These are phyloP conservation scores for Huntiella abstrusa DNA, from an alignment of 2,329 filamentous ascomycete species.

Conservation along the genomic window DNA sequence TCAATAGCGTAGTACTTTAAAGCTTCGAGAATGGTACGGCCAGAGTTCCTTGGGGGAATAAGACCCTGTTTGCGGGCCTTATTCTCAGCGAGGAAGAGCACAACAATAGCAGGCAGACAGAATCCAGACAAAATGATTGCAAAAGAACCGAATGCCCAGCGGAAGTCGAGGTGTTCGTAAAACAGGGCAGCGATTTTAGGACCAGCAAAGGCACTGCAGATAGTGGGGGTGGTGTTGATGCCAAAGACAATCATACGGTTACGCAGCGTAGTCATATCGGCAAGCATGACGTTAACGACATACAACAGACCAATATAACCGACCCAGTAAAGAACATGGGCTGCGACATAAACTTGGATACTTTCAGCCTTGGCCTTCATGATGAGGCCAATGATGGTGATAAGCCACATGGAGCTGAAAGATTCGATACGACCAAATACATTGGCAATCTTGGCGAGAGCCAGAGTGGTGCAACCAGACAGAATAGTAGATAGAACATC, in stretches of 20 bases:
- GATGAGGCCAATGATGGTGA: slow-evolving; percentile 34
- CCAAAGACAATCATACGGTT: slow-evolving; percentile 26
- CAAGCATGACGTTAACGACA: slow-evolving; percentile 23
- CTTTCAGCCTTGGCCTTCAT: slow-evolving; percentile 43
- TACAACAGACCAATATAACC: slow-evolving; percentile 28
- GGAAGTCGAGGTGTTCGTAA: slow-evolving; percentile 21
- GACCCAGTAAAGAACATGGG: slow-evolving; percentile 44
- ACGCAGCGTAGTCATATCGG: slow-evolving; percentile 24
- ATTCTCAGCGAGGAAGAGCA: slow-evolving; percentile 21
- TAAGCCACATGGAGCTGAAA: slow-evolving; percentile 23
- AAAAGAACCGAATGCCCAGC: slow-evolving; percentile 41
- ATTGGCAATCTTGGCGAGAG: slow-evolving; percentile 30
- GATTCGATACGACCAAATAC: slow-evolving; percentile 30
- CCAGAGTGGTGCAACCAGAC: slow-evolving; percentile 21
- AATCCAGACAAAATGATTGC: slow-evolving; percentile 39
- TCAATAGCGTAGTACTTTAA: slow-evolving; percentile 34
- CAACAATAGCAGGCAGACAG: slow-evolving; percentile 19
- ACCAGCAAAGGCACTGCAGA: slow-evolving; percentile 27
- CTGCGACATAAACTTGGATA: slow-evolving; percentile 39
- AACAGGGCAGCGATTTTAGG: slow-evolving; percentile 23
- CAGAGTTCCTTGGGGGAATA: slow-evolving; percentile 23
- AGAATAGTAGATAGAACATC: slow-evolving; percentile 36
- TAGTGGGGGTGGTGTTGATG: slow-evolving; percentile 24
- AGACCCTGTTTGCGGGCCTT: slow-evolving; percentile 32
- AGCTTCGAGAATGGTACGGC: slow-evolving; percentile 28